Conservation (phyloP, 768 basidiomycete species). For the Tylopilus cervinicoccineus region DNA sequence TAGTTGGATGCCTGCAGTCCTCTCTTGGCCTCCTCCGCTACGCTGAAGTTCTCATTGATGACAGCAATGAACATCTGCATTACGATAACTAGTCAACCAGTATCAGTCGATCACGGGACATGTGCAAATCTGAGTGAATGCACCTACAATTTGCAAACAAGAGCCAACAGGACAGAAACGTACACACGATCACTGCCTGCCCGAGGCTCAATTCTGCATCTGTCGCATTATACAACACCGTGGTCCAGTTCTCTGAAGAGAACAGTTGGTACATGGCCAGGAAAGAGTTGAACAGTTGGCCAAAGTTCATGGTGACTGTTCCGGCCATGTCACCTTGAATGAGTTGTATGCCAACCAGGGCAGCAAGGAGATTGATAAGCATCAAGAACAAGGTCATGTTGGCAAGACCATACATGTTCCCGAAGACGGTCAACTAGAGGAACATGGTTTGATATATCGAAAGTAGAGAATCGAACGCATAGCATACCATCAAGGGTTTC, state of each 20-base stretch:
- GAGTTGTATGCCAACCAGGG: slow-evolving; percentile 79
- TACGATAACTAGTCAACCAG: slow-evolving; percentile 62
- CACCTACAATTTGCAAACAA: slow-evolving; percentile 85
- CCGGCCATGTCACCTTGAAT: slow-evolving; percentile 74
- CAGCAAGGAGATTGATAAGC: slow-evolving; percentile 81
- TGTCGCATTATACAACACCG: slow-evolving; percentile 60
- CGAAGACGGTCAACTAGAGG: slow-evolving; percentile 76
- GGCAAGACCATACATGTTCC: slow-evolving; percentile 83
- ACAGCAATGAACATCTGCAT: slow-evolving; percentile 97
- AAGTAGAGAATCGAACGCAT: not conserved
- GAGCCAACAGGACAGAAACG: slow-evolving; percentile 82
- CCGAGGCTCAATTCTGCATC: slow-evolving; percentile 57
- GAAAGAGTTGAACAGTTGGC: slow-evolving; percentile 80
- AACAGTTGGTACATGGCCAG: slow-evolving; percentile 85
- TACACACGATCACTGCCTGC: slow-evolving; percentile 64
- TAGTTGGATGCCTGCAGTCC: slow-evolving; percentile 73
- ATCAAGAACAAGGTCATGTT: slow-evolving; percentile 94
- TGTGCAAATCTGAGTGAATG: not conserved
- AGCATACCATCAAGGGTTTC: slow-evolving; percentile 75
- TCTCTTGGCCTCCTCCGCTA: slow-evolving; percentile 89
- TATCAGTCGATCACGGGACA: not conserved
- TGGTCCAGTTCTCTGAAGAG: slow-evolving; percentile 94
- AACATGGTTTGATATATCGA: slow-evolving; percentile 5
- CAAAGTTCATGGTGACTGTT: slow-evolving; percentile 63
- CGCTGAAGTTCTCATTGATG: slow-evolving; percentile 92